Conservation (phyloP, 306 rosid genomes). For the Prunus kanzakura region DNA sequence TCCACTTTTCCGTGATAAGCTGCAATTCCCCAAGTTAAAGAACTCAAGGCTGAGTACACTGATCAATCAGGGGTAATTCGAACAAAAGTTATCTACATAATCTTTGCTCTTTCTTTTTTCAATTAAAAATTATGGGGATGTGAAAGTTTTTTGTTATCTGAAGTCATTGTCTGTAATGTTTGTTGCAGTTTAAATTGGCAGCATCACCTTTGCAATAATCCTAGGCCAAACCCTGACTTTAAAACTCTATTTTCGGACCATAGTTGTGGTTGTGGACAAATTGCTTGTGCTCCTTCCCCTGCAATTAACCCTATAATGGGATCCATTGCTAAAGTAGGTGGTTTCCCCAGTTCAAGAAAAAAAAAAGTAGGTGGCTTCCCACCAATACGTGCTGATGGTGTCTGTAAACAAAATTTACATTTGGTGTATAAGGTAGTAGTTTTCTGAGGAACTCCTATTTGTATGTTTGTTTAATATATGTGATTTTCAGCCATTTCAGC, state of each 20-base stretch:
- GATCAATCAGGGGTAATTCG: conserved; percentile 62
- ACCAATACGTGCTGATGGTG: conserved; percentile 75
- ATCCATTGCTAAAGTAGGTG: conserved; percentile 49
- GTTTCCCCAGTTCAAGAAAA: conserved; percentile 37
- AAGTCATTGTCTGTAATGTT: background rate
- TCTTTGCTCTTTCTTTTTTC: background rate
- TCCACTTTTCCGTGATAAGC: conserved; percentile 71
- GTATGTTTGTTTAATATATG: background rate
- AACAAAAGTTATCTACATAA: background rate
- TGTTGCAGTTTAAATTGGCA: conserved; percentile 77
- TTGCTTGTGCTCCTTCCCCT: conserved; percentile 74
- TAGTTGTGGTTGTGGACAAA: conserved; percentile 74
- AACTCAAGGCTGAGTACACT: conserved; percentile 68
- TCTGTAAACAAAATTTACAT: background rate
- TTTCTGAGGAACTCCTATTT: background rate
- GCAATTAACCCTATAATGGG: conserved; percentile 59
- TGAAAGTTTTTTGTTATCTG: background rate
- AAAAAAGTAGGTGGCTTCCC: conserved; percentile 56
- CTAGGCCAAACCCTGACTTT: conserved; percentile 71
- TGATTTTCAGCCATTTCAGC: conserved; percentile 60
- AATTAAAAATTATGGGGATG: background rate
- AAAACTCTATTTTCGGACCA: conserved; percentile 80
- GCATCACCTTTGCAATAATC: conserved; percentile 74
- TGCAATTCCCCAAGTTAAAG: conserved; percentile 70
- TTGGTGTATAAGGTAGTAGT: background rate